A percentile compares a stretch with the other conserved stretches of the same genome.
These are phyloP conservation scores for Aspergillus viridinutans DNA, from an alignment of 2,329 filamentous ascomycete species.

Conservation along the genomic window DNA sequence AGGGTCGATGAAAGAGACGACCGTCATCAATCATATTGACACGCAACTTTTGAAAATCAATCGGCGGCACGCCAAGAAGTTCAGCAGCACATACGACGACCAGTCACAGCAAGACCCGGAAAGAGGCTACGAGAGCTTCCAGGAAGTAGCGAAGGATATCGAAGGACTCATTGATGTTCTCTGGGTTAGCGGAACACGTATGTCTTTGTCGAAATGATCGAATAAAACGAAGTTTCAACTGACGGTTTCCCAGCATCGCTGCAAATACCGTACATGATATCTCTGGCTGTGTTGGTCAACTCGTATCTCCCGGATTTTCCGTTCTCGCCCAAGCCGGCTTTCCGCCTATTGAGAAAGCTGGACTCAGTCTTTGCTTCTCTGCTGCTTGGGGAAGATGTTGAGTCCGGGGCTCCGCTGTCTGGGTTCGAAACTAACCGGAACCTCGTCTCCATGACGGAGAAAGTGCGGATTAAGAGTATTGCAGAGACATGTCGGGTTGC, in stretches of 20 bases:
- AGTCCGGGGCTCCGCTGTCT: conserved; percentile 61
- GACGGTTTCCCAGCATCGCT: conserved; percentile 56
- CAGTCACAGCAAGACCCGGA: conserved; percentile 29
- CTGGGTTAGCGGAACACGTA: conserved; percentile 85
- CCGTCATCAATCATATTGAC: conserved; percentile 56
- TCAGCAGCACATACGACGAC: conserved; percentile 30
- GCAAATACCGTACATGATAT: conserved; percentile 79
- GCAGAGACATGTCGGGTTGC: conserved; percentile 70
- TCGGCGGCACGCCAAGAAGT: conserved; percentile 51
- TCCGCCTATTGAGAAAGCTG: conserved; percentile 69
- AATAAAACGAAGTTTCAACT: neutral
- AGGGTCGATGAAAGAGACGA: conserved; percentile 56
- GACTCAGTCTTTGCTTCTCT: conserved; percentile 80
- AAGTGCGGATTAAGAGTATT: conserved; percentile 78
- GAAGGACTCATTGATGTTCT: conserved; percentile 72
- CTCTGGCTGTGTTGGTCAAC: conserved; percentile 67
- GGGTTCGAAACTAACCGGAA: conserved; percentile 62
- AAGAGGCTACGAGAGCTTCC: conserved; percentile 58
- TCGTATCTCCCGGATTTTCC: conserved; percentile 70
- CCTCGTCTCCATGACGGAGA: conserved; percentile 68
- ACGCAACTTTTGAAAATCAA: conserved; percentile 49
- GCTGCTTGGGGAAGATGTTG: conserved; percentile 62
- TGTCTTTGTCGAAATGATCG: conserved; percentile 31
- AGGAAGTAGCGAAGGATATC: conserved; percentile 68
- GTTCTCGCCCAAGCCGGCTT: conserved; percentile 63